These are phyloP conservation scores for Plectranthus barbatus DNA, from an alignment of 257 asterid species.

Conservation along the genomic window DNA sequence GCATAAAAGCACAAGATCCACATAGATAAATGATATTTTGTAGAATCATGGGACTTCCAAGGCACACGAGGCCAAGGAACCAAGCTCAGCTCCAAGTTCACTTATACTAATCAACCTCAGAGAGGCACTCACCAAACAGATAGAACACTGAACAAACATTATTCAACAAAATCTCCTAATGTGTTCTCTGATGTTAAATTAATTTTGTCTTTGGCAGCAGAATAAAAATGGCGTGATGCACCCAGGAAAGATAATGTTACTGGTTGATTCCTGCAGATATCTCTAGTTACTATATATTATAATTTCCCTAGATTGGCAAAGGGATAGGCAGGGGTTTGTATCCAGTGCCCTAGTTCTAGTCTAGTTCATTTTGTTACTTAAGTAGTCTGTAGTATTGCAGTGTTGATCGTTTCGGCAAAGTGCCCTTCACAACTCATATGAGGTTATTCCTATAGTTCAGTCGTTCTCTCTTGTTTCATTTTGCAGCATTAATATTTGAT, in stretches of 20 bases:
- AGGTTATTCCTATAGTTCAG: not conserved
- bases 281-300: too few relatives aligned
- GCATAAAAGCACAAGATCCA: not conserved
- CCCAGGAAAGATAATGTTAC: not conserved
- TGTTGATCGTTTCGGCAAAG: not conserved
- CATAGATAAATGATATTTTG: not conserved
- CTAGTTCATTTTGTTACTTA: not conserved
- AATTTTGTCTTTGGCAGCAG: not conserved
- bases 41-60: not conserved
- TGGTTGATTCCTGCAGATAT: too few relatives aligned
- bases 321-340: not conserved
- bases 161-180: not conserved
- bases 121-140: not conserved
- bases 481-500: not conserved
- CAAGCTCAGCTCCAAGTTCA: not conserved
- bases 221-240: not conserved
- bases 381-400: not conserved
- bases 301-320: too few relatives aligned
- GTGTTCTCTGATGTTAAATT: not conserved
- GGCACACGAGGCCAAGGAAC: not conserved
- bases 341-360: not conserved
- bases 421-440: not conserved
- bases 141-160: not conserved
- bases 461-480: not conserved
- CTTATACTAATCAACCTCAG: conserved; percentile 7